Conservation (phyloP, 371 early-diverging fungal genomes). For the Apophysomyces trapeziformis region DNA sequence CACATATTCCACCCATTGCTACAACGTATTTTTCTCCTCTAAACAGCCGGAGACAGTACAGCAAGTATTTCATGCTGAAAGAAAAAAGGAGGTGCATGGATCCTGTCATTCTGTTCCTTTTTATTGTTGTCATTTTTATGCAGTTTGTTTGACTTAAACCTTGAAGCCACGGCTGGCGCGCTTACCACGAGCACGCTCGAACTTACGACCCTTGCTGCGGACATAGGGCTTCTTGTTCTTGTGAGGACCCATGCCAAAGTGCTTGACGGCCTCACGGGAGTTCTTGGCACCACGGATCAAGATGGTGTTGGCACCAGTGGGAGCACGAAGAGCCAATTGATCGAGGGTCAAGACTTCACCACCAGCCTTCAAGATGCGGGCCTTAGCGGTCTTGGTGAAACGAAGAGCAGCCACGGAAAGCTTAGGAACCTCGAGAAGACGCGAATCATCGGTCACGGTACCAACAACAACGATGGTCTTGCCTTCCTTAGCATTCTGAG, state of each 20-base stretch:
- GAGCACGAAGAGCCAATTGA: conserved; percentile 94
- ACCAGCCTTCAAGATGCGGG: conserved; percentile 93
- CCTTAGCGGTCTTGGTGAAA: conserved; percentile 91
- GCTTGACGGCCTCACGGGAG: conserved; percentile 95
- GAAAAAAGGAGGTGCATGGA: neutral
- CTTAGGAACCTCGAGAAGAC: conserved; percentile 90
- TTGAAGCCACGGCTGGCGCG: conserved; percentile 93
- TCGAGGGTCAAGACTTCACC: conserved; percentile 96
- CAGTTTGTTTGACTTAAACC: conserved; percentile 50
- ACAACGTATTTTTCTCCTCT: no score
- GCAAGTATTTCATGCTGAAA: neutral
- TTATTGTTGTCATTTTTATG: neutral
- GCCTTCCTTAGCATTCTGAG: conserved; percentile 59
- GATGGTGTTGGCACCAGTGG: conserved; percentile 90
- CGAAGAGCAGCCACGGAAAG: conserved; percentile 90
- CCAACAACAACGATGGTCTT: conserved; percentile 90
- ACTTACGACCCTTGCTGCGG: conserved; percentile 98
- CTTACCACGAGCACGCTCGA: conserved; percentile 97
- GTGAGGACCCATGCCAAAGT: conserved; percentile 75
- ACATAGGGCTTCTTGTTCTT: conserved; percentile 86
- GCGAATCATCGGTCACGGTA: conserved; percentile 92
- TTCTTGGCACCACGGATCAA: conserved; percentile 78
- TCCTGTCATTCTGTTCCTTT: neutral
- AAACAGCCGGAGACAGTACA: no score
- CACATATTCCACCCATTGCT: no score